These are phyloP conservation scores for Dichomitus squalens DNA, from an alignment of 1,284 basidiomycete genomes.

Conservation along the genomic window DNA sequence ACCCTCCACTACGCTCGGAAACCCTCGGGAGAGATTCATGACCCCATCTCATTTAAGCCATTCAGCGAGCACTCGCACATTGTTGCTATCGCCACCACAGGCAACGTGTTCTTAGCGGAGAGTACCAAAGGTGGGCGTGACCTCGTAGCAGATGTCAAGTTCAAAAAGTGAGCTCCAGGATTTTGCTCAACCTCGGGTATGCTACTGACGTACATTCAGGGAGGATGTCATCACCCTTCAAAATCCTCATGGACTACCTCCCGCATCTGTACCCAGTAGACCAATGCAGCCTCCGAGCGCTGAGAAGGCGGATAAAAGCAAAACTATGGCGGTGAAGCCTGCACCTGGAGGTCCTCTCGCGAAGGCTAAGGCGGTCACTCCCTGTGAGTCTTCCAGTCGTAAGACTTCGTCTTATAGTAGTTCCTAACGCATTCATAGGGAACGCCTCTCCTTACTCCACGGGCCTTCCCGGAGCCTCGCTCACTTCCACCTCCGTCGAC, in stretches of 20 bases:
- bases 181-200: background rate
- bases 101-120: constrained; percentile 90
- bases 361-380: constrained; percentile 57
- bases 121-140: constrained; percentile 90
- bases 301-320: constrained; percentile 31
- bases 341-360: constrained; percentile 37
- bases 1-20: constrained; percentile 87
- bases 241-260: constrained; percentile 76
- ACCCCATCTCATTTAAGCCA: constrained; percentile 92
- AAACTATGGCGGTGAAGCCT: constrained; percentile 38
- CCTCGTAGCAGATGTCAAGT: constrained; percentile 82
- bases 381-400: constrained; percentile 52
- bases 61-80: constrained; percentile 92
- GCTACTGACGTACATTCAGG: constrained; percentile 33
- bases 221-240: constrained; percentile 92
- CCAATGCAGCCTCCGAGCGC: constrained; percentile 33
- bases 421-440: constrained; percentile 48
- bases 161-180: constrained; percentile 66
- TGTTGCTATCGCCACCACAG: constrained; percentile 86
- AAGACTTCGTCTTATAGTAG: background rate
- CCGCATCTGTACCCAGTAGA: constrained; percentile 48
- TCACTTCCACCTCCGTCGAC: constrained; percentile 92
- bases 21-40: constrained; percentile 80
- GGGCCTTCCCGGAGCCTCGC: constrained; percentile 88
- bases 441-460: constrained; percentile 91